Evolutionary conservation across 2,329 filamentous ascomycete species (phyloP), one percentile per base, ranked within the genome.

Genomic region (Cercospora sp.): DNA sequence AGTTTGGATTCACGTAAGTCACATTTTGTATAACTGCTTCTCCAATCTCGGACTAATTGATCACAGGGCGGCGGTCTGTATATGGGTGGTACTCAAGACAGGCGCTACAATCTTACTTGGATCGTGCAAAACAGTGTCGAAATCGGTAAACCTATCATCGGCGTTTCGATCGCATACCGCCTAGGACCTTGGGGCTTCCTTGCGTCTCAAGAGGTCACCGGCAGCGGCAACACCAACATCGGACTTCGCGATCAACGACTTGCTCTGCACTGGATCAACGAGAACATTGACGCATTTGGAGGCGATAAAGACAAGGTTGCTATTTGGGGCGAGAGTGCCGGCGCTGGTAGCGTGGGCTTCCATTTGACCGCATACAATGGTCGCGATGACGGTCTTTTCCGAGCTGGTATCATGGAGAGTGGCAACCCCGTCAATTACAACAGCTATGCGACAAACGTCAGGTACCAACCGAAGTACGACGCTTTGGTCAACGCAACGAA

Each of bases 171-270:
- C 75, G 87, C 86, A 78, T 88, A 91, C 77, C 84, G 90, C 9
- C 83, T 91, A 60, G 88, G 88, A 2, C 85, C 87, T 5, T 84
- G 92, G 74, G 91, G 91, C 0, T 93, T 94, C 78, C 78, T 92
- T 30, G 84, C 87, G 9, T 88, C 84, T n/a, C 77, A 78, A 9
- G 73, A 86, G 64, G 83, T 86, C 31, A 80, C 83, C 13, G 83
- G 83, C 36, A 84, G 84, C 62, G 88, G 87, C 0, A 72, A 86
- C 45, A 79, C 89, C 63, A 84, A 84, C 64, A 62, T 75, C n/a
- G 83, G 82, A 16, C 75, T 84, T 1, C 75, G 78, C 13, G 79
- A 83, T 65, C 78, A 83, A 69, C 80, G 83, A 48, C 71, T 83
- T 68, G 82, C 79, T 0, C 72, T 84, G 40, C 81, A 81, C 12